Evolutionary conservation across 1,284 basidiomycete species (phyloP).

Genomic region (Boletus austroedulis): DNA sequence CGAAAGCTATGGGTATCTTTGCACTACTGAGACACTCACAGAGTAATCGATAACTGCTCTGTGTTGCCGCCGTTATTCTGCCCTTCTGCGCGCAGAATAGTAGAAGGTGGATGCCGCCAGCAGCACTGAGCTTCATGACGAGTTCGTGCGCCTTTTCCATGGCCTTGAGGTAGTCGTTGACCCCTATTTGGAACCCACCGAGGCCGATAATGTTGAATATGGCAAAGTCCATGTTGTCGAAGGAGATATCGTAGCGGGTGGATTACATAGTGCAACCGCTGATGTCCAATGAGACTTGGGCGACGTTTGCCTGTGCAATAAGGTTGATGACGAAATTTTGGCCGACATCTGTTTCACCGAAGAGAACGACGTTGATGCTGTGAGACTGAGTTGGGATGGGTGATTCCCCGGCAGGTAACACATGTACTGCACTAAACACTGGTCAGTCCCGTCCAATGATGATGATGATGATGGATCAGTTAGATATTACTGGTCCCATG

Average conservation of each 20-base stretch:
- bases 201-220: background rate
- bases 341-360: background rate
- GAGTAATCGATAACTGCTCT: slow-evolving; percentile 2
- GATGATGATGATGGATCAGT: no score
- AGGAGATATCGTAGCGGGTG: background rate
- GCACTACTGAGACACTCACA: background rate
- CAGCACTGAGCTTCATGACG: background rate
- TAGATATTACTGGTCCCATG: no score
- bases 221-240: background rate
- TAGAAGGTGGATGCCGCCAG: slow-evolving; percentile 9
- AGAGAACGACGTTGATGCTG: slow-evolving; percentile 3
- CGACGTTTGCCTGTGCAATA: no score
- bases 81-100: background rate
- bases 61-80: background rate
- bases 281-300: background rate
- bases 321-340: slow-evolving; percentile 1
- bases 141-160: slow-evolving; percentile 3
- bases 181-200: background rate
- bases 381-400: no score
- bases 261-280: background rate
- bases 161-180: background rate
- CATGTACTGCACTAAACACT: no score
- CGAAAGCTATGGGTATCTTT: slow-evolving; percentile 1
- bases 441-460: no score
- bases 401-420: no score